Evolutionary conservation across 306 rosid species (phyloP), one percentile per base, ranked within the genome.

Genomic region (Citrullus mucosospermus): DNA sequence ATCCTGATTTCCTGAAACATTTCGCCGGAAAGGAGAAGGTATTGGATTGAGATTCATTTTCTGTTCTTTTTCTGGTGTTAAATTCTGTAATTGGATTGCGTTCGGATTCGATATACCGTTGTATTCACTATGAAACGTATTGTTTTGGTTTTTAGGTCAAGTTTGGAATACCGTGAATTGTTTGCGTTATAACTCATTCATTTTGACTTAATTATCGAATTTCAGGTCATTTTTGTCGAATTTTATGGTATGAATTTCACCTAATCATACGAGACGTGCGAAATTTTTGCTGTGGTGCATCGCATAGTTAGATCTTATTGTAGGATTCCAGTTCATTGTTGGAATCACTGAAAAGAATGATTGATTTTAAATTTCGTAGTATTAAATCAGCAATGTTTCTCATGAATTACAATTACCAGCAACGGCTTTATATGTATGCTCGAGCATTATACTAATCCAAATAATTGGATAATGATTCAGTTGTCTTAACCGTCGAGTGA

Each of bases 21-120:
- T 83, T 86, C 87, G 71, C 83, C 32, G 77, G 78, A 69, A 79
- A 84, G 59, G 83, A 83, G 43, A 93, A 90, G 96, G 98, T 93
- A 81, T 39, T 65, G 41, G 48, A 48, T 16, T 28, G 8, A 2
- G 43, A 10, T 68, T 41, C 75, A 8, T 14, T 32, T 6, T 14
- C 38, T 36, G 44, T 68, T 41, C 75, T 8, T 14, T 32, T 6
- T 14, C 38, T 36, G 44, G 16, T 18, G n/a, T 79, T 55, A 28
- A 9, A 43, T 74, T 15, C 17, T 5, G 2, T 68, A 11, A 68
- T 43, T 66, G 74, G 25, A 69, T 70, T 70, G 13, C 57, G 36
- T 17, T 69, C 7, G 74, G 32, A 34, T 61, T 17, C 13, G 13
- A 6, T 18, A 9, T 41, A 39, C 9, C 16, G 28, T 39, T 28